A percentile compares a stretch with the other conserved stretches of the same genome.
phyloP scores from a whole-genome alignment of 768 basidiomycete genomes.

The Dioszegia hungarica region DNA sequence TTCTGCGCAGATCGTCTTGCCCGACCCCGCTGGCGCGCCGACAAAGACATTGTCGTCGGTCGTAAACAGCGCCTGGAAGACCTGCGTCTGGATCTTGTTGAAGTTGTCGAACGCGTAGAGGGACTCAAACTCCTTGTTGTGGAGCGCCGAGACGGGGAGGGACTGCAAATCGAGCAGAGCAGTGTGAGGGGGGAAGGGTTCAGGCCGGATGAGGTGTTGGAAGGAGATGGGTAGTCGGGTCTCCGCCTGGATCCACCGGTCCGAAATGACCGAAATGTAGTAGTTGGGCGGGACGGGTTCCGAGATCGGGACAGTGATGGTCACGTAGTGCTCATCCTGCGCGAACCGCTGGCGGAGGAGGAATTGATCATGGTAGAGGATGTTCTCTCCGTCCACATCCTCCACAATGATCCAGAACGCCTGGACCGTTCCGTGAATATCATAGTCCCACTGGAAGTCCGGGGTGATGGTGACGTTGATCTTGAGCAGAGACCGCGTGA shows the following conservation, averaged over 20 bases:
- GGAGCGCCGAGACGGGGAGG: slow-evolving; percentile 81
- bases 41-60: slow-evolving; percentile 96
- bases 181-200: slow-evolving; percentile 90
- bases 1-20: slow-evolving; percentile 96
- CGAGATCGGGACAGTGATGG: slow-evolving; percentile 91
- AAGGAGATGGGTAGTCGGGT: slow-evolving; percentile 92
- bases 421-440: slow-evolving; percentile 80
- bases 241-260: slow-evolving; percentile 92
- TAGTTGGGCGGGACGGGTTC: slow-evolving; percentile 98
- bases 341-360: slow-evolving; percentile 85
- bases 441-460: slow-evolving; percentile 98
- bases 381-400: slow-evolving; percentile 93
- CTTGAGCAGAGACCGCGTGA: slow-evolving; percentile 84
- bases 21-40: slow-evolving; percentile 92
- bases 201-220: slow-evolving; percentile 95
- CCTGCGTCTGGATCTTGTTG: slow-evolving; percentile 99
- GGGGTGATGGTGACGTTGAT: slow-evolving; percentile 91
- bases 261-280: slow-evolving; percentile 90
- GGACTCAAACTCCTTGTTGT: slow-evolving; percentile 85
- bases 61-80: slow-evolving; percentile 95
- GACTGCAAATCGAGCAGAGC: slow-evolving; percentile 87
- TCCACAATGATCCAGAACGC: slow-evolving; percentile 91
- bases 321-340: slow-evolving; percentile 88
- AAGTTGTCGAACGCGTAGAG: slow-evolving; percentile 83
- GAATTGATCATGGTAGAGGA: slow-evolving; percentile 92